A percentile compares a stretch with the other conserved stretches of the same genome.
Conservation (phyloP, 768 basidiomycete genomes). For the Tricholoma terreum region DNA sequence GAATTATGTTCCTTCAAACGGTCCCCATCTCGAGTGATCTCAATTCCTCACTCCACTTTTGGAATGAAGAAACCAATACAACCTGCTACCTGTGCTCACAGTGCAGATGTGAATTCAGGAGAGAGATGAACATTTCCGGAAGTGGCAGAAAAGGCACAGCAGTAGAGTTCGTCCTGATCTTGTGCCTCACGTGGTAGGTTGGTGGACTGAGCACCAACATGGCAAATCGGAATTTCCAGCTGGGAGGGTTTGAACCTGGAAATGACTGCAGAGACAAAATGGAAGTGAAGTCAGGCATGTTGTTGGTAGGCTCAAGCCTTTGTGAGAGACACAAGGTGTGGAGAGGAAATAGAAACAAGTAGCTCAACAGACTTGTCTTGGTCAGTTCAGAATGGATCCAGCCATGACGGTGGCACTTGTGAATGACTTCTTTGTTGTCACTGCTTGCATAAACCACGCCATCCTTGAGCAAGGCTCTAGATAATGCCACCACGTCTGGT, state of each 20-base stretch:
- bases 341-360: background rate
- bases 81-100: background rate
- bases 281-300: background rate
- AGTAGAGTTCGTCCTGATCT: background rate
- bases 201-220: background rate
- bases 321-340: background rate
- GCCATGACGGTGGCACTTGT: no score
- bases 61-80: background rate
- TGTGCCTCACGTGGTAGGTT: background rate
- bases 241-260: background rate
- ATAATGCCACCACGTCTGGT: background rate
- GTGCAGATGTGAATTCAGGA: background rate
- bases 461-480: background rate
- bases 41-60: background rate
- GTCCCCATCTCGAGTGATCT: background rate
- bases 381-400: background rate
- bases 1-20: background rate
- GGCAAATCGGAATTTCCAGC: background rate
- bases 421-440: background rate
- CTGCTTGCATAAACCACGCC: background rate
- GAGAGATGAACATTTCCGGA: background rate
- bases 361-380: background rate
- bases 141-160: background rate
- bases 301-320: background rate
- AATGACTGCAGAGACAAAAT: background rate